phyloP scores from a whole-genome alignment of 192 early-diverging fungal genomes.

The Coemansia umbellata region DNA sequence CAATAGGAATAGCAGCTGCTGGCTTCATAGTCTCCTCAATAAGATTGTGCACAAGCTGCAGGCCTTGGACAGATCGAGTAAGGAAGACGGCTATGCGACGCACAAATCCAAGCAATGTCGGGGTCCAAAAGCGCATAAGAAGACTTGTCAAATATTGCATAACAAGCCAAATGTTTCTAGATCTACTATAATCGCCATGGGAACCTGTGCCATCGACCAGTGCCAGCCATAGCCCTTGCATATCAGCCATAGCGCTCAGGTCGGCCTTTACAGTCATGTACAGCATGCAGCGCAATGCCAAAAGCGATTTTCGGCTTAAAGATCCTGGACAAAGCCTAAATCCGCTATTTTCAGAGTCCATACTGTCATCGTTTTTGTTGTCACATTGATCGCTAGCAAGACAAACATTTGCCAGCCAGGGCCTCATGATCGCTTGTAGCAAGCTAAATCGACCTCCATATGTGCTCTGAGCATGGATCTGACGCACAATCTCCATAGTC shows the following conservation, averaged over 20 bases:
- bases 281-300: conserved; percentile 47
- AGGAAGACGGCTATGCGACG: conserved; percentile 44
- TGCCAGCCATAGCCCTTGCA: conserved; percentile 40
- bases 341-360: background rate
- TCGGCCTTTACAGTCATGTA: conserved; percentile 25
- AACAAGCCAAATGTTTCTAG: conserved; percentile 27
- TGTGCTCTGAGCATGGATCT: conserved; percentile 24
- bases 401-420: conserved; percentile 39
- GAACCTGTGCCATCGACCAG: conserved; percentile 8
- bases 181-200: background rate
- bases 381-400: no score
- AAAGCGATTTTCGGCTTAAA: conserved; percentile 31
- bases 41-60: conserved; percentile 16
- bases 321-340: conserved; percentile 15
- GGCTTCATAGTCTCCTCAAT: conserved; percentile 25
- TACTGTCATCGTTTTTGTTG: background rate
- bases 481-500: conserved; percentile 33
- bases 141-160: conserved; percentile 31
- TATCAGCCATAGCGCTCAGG: conserved; percentile 10
- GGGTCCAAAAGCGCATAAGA: conserved; percentile 19
- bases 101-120: conserved; percentile 19
- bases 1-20: conserved; percentile 15
- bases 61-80: conserved; percentile 39
- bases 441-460: conserved; percentile 5
- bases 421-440: conserved; percentile 14